Conservation (phyloP, 78 protist species). For the Blattamonas nauphoetae region DNA sequence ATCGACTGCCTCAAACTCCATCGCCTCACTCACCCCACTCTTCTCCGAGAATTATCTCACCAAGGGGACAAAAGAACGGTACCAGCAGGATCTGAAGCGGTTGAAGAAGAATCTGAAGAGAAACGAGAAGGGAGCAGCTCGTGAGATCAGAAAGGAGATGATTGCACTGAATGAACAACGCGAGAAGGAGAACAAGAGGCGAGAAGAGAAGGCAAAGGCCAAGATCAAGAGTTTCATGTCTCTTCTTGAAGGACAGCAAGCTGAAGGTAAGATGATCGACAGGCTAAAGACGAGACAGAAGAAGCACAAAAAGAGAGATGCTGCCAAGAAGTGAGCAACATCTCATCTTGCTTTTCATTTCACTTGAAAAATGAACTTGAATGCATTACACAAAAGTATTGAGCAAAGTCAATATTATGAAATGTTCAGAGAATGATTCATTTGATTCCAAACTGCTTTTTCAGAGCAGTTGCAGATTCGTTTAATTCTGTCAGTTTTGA, state of each 20-base stretch:
- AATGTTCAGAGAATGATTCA: too few relatives aligned
- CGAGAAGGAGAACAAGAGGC: not conserved
- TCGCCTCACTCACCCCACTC: not conserved
- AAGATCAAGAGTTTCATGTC: not conserved
- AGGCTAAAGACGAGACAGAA: not conserved
- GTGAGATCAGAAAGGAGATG: not conserved
- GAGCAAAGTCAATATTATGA: too few relatives aligned
- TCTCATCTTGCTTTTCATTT: not conserved
- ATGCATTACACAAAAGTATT: too few relatives aligned
- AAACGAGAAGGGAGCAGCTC: not conserved
- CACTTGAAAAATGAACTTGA: too few relatives aligned
- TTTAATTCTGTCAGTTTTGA: too few relatives aligned
- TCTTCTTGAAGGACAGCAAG: not conserved
- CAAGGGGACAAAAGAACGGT: not conserved
- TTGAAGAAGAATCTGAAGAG: not conserved
- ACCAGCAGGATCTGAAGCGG: not conserved
- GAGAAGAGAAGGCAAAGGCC: not conserved
- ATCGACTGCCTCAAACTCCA: too few relatives aligned
- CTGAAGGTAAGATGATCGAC: not conserved
- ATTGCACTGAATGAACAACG: not conserved
- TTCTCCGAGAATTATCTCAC: not conserved
- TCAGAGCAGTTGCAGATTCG: too few relatives aligned
- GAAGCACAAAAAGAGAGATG: not conserved
- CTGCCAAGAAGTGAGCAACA: not conserved
- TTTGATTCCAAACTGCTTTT: too few relatives aligned